Evolutionary conservation across 306 rosid genomes (phyloP), one percentile per base, ranked within the genome.

Genomic region (Vigna mungo): DNA sequence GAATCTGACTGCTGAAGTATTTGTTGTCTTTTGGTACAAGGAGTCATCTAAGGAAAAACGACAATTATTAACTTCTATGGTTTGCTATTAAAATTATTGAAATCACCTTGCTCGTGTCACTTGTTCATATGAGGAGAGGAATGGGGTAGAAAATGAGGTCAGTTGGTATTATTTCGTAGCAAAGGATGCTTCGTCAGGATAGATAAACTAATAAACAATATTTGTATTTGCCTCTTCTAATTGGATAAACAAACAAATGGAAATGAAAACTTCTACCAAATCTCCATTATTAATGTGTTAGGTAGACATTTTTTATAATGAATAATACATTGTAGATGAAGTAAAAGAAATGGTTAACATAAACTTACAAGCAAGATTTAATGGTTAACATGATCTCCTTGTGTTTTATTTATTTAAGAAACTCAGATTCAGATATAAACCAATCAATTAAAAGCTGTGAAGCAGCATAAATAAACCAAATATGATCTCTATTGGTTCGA

Each of bases 21-120:
- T 47, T 8, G 17, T 61, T 60, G 58, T 61, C 54, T 20, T 47
- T 46, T 3, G 41, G 37, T 6, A 59, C 1, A 59, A 59, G 12
- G 11, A 60, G 17, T 7, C 20, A 30, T 14, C 11, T 5, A 58
- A 51, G 72, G 10, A 54, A 54, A 66, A 16, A 6, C 7, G 53
- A 74, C 37, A 62, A 65, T 65, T 27, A 39, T 65, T 15, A 52
- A 34, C 16, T 16, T n/a, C 9, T 56, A 11, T 68, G 16, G 8
- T 30, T 74, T 59, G 68, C 18, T 71, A 3, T 71, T 16, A 60
- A 59, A 60, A 46, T 56, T 9, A 5, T 58, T 58, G 64, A 30
- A 30, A 27, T 27, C 37, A 25, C 10, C 66, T 13, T 60, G 18
- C 39, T 25, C 43, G 10, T 2, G 44, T 15, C 13, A 30, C 13